Base-by-base conservation (phyloP, 2,329 filamentous ascomycete genomes). In the Fusarium longipes region DNA sequence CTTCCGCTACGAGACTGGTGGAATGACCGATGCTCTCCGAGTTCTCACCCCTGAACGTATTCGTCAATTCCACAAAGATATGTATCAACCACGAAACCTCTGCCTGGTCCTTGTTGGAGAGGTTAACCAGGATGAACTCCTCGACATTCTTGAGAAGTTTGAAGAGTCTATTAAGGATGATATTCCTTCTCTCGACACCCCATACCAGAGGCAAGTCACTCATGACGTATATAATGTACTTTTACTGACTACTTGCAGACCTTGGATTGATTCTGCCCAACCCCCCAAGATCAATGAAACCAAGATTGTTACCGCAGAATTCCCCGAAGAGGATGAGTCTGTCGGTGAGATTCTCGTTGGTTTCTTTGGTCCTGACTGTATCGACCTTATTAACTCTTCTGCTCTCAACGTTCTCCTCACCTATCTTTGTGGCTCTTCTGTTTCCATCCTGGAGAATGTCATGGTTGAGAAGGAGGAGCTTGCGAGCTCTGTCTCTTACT, bases 61-160 rank as follows among this genome's bases (percentile, higher is more conserved):
- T 69, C 90, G 96, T n/a, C 88, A 90, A 59, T 99, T 98, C 74
- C 96, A 99, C 78, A 89, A 89, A 65, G 92, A 94, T 67, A 98
- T 99, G 95, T 99, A 99, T 75, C 95, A 98, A 77, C 96, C 96
- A 5, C 95, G 94, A 76, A 99, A 99, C 74, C 82, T 99, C 61
- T 96, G 94, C 67, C 82, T 99, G 27, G 87, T 97, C 25, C 89
- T 99, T 60, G 91, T 96, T n/a, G 96, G 96, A 40, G 93, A 97
- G 77, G 88, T 97, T 3, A 89, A 97, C 74, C 92, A 97, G 75
- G 81, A 87, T 0, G 86, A 96, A 72, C 85, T 99, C 58, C 81
- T 98, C 22, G 80, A 90, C 30, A 93, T 96, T 44, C 81, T 99
- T 32, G 93, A 97, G 73, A 83, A 89, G 24, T 99, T 99, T 74